These are phyloP conservation scores for Suillus subalutaceus DNA, from an alignment of 768 basidiomycete species.

Conservation along the genomic window DNA sequence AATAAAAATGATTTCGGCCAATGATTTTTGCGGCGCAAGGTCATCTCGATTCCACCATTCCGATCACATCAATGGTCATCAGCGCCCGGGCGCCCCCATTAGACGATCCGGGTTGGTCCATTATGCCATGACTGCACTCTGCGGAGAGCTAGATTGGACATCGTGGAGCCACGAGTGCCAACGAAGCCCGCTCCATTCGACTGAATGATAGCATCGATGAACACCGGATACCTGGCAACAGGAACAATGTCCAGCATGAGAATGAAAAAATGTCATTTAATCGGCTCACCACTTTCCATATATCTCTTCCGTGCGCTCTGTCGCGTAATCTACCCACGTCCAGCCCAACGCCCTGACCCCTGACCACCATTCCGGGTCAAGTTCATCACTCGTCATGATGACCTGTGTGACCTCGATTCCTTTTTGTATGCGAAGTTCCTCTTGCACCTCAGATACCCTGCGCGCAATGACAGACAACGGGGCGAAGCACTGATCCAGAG, in stretches of 20 bases:
- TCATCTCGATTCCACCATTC: background rate
- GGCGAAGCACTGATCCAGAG: slow-evolving; percentile 53
- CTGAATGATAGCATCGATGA: slow-evolving; percentile 75
- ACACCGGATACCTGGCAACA: slow-evolving; percentile 61
- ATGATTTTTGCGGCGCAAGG: background rate
- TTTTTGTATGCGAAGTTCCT: slow-evolving; percentile 47
- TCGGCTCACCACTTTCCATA: slow-evolving; percentile 53
- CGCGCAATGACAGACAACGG: slow-evolving; percentile 53
- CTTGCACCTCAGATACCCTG: slow-evolving; percentile 57
- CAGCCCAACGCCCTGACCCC: slow-evolving; percentile 53
- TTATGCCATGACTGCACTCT: slow-evolving; percentile 69
- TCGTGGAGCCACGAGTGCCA: slow-evolving; percentile 72
- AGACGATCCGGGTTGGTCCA: slow-evolving; percentile 53
- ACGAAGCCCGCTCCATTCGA: slow-evolving; percentile 69
- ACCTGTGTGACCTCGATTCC: slow-evolving; percentile 53
- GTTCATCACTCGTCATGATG: slow-evolving; percentile 68
- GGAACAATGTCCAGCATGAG: background rate
- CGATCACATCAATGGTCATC: slow-evolving; percentile 52
- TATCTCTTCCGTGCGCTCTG: slow-evolving; percentile 41
- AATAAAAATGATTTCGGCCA: background rate
- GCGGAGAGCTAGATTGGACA: slow-evolving; percentile 64
- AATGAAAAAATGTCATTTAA: background rate
- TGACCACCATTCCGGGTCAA: slow-evolving; percentile 58
- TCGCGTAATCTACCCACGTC: slow-evolving; percentile 52
- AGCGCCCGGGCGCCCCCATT: slow-evolving; percentile 59